phyloP scores from a whole-genome alignment of 768 basidiomycete species.

The Ephemerocybe angulata region DNA sequence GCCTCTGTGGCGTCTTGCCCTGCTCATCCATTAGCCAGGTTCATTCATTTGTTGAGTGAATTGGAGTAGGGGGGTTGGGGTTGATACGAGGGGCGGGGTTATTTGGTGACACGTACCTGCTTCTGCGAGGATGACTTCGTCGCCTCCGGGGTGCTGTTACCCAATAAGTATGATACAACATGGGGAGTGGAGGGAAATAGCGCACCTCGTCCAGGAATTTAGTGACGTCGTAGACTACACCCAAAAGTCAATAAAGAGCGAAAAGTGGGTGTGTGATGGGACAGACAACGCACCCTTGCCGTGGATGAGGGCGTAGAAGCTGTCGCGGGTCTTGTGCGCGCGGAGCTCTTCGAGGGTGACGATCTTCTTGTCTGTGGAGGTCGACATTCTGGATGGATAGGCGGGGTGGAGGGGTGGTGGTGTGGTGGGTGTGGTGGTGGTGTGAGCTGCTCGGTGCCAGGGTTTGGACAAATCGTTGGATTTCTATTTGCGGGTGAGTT shows the following conservation, averaged over 20 bases:
- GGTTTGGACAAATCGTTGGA: too few species aligned
- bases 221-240: constrained; percentile 92
- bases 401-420: constrained; percentile 15
- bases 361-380: constrained; percentile 36
- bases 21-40: constrained; percentile 25
- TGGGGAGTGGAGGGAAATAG: constrained; percentile 24
- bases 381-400: constrained; percentile 30
- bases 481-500: too few species aligned
- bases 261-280: neutral
- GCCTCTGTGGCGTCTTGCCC: constrained; percentile 96
- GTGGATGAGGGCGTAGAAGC: constrained; percentile 77
- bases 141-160: constrained; percentile 85
- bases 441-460: too few species aligned
- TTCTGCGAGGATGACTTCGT: constrained; percentile 95
- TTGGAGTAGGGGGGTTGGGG: neutral
- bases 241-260: too few species aligned
- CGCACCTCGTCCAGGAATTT: constrained; percentile 93
- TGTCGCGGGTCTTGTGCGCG: constrained; percentile 68
- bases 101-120: constrained; percentile 55
- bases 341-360: constrained; percentile 76
- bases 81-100: neutral
- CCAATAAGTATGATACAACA: neutral
- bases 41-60: constrained; percentile 1
- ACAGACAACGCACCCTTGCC: constrained; percentile 61
- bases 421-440: constrained; percentile 24